Conservation (phyloP, 1,284 basidiomycete species). For the Neolentinus lepideus region DNA sequence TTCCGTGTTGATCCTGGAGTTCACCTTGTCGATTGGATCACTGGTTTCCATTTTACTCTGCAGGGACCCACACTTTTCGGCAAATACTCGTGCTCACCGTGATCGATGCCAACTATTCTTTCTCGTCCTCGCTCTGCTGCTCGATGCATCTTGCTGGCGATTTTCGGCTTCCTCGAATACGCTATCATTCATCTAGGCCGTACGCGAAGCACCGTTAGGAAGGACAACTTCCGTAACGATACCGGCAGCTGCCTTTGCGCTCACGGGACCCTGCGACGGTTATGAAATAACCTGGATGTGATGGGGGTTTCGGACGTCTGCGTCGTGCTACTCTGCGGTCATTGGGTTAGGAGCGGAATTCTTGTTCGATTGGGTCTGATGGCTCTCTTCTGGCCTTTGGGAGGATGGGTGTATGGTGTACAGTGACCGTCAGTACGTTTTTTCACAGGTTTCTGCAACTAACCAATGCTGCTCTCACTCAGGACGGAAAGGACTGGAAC, state of each 20-base stretch:
- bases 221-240: neutral
- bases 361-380: too few relatives aligned
- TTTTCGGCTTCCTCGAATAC: neutral
- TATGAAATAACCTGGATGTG: neutral
- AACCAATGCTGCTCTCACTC: too few relatives aligned
- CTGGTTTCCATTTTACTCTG: neutral
- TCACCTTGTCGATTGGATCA: neutral
- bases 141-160: neutral
- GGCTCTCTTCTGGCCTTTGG: too few relatives aligned
- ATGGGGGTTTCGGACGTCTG: neutral
- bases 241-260: neutral
- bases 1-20: neutral
- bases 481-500: too few relatives aligned
- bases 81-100: neutral
- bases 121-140: neutral
- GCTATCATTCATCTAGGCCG: neutral
- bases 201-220: neutral
- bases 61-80: neutral
- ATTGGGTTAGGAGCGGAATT: neutral
- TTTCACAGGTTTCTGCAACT: too few relatives aligned
- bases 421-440: too few relatives aligned
- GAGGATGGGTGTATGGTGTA: too few relatives aligned
- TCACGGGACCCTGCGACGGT: neutral
- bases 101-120: neutral
- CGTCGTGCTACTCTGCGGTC: neutral